phyloP scores from a whole-genome alignment of 108 stramenopile genomes.

The Skeletonema potamos region DNA sequence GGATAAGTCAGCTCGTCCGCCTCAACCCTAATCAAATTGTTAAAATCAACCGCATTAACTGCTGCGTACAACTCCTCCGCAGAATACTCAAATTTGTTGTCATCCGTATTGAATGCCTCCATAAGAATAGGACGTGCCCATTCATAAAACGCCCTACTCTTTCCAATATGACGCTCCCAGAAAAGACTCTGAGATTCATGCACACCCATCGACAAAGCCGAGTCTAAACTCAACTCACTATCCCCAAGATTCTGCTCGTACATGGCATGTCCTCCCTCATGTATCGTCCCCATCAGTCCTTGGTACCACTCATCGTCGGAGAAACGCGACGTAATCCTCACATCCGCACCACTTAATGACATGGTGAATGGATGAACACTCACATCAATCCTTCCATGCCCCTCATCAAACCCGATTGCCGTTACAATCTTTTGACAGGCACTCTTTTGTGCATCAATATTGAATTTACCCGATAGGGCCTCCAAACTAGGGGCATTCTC shows the following conservation, averaged over 20 bases:
- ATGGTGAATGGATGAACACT: constrained; percentile 92
- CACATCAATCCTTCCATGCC: constrained; percentile 81
- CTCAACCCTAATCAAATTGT: constrained; percentile 84
- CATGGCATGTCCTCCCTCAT: constrained; percentile 93
- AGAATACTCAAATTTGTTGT: constrained; percentile 34
- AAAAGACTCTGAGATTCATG: constrained; percentile 91
- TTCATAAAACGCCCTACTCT: constrained; percentile 67
- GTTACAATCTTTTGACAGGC: constrained; percentile 62
- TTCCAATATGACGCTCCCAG: constrained; percentile 90
- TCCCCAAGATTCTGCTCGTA: constrained; percentile 82
- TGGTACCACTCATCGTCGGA: constrained; percentile 78
- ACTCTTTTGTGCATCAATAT: constrained; percentile 59
- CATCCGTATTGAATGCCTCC: constrained; percentile 52
- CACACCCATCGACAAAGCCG: constrained; percentile 80
- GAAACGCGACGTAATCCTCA: constrained; percentile 91
- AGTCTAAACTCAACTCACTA: constrained; percentile 56
- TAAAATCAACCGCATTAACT: constrained; percentile 68
- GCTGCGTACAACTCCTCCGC: constrained; percentile 76
- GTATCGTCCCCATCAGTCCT: constrained; percentile 84
- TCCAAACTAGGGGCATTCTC: constrained; percentile 33
- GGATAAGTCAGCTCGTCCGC: constrained; percentile 94
- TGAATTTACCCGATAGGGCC: constrained; percentile 47
- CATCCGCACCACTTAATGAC: constrained; percentile 67
- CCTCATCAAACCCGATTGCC: constrained; percentile 71
- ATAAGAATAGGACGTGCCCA: constrained; percentile 64